Evolutionary conservation across 352 stramenopile species (phyloP), one percentile per base, ranked within the genome.

Genomic region (Pythium aristosporum): DNA sequence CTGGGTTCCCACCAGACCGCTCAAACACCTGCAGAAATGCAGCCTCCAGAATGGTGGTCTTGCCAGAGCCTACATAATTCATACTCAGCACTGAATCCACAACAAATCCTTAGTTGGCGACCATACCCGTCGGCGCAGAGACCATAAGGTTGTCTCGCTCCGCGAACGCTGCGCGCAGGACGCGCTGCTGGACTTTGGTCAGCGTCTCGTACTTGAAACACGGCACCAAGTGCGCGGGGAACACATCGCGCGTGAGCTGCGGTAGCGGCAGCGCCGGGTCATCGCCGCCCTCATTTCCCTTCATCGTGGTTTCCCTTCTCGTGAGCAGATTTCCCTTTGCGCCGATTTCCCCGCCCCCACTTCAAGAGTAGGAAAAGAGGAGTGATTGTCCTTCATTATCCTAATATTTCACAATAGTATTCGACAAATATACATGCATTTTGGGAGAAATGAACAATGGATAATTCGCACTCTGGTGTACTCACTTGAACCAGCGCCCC

Each of bases 341-440:
- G 25, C 2, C 16, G 18, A n/a, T 5, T 7, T 52, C 28, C n/a
- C 46, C 46, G 46, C 46, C 46, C n/a, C 3, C 46, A 54, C 50
- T 36, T 34, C 10, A 59, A 58, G 25, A 30, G 42, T 43, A 49
- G 18, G 39, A 36, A 69, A 43, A 49, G 10, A 34, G 65, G 76
- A 88, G 57, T 90, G 79, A 84, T 84, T 70, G 69, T 87, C 63
- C 18, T 23, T 53, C 72, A 71, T 68, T 77, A 84, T 30, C 8
- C 18, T 39, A 39, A 46, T 46, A 46, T 18, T 46, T 46, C 18
- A 46, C 18, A 46, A 46, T 21, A 16, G 13, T 2, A 21, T 21
- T 50, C 16, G 44, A 32, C n/a, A 32, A 30, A 30, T 50, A 20
- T 32, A 32, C 44, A 30, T 50, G 20, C 16, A 50, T 50, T 32